Evolutionary conservation across 1,284 basidiomycete genomes (phyloP).

Genomic region (Mycocalia duriaeana): DNA sequence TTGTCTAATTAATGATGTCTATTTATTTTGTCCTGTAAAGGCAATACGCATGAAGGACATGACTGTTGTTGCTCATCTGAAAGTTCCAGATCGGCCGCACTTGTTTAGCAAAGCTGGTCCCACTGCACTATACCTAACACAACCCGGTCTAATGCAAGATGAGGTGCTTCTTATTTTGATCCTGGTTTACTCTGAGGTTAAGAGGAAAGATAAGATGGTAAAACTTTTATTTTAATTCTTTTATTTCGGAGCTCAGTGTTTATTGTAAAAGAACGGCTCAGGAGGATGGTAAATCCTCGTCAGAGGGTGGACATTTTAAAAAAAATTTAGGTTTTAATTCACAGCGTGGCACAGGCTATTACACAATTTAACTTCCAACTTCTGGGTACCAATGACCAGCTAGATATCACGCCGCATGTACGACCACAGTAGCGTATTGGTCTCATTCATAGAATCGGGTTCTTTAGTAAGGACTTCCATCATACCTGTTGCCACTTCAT

Average conservation of each 20-base stretch:
- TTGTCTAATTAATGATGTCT: neutral
- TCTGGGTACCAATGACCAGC: no score
- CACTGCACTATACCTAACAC: constrained; percentile 29
- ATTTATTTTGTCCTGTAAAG: neutral
- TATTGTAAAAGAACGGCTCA: constrained; percentile 12
- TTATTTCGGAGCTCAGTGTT: neutral
- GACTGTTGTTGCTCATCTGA: constrained; percentile 31
- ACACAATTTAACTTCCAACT: no score
- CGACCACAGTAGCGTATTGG: no score
- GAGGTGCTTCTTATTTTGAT: constrained; percentile 42
- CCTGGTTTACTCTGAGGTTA: constrained; percentile 39
- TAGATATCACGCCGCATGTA: no score
- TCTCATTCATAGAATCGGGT: no score
- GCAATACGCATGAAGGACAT: neutral
- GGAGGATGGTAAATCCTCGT: constrained; percentile 14
- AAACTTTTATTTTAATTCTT: constrained; percentile 6
- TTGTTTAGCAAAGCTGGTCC: constrained; percentile 39
- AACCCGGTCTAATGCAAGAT: constrained; percentile 34
- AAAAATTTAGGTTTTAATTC: no score
- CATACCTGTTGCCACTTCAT: no score
- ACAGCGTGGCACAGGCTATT: no score
- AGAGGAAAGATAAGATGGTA: constrained; percentile 40
- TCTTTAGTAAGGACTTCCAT: no score
- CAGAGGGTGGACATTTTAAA: no score
- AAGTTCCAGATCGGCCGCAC: constrained; percentile 38